Evolutionary conservation across 495 filamentous ascomycete genomes (phyloP).

Genomic region (Aspergillus haitiensis): DNA sequence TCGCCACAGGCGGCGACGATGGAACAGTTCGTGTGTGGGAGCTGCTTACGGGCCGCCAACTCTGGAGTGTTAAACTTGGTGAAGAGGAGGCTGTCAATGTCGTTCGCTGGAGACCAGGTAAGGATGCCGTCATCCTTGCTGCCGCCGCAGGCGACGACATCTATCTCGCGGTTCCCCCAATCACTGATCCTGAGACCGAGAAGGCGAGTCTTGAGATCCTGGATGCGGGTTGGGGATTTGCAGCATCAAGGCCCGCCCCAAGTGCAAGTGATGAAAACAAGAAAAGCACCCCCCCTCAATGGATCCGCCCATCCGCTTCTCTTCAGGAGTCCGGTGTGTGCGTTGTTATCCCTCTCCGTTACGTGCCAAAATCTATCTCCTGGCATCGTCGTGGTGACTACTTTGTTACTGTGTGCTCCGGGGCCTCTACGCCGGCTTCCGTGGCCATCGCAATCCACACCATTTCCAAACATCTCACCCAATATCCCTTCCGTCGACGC

Average conservation of each 20-base stretch:
- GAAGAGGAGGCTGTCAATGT: constrained; percentile 81
- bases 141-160: constrained; percentile 82
- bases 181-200: constrained; percentile 70
- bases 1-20: constrained; percentile 93
- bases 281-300: constrained; percentile 75
- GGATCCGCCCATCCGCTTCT: constrained; percentile 73
- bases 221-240: constrained; percentile 87
- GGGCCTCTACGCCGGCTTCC: constrained; percentile 60
- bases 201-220: constrained; percentile 70
- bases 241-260: constrained; percentile 63
- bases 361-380: constrained; percentile 81
- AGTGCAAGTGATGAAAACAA: constrained; percentile 58
- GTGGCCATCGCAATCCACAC: constrained; percentile 92
- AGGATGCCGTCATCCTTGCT: constrained; percentile 76
- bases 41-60: constrained; percentile 77
- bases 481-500: constrained; percentile 80
- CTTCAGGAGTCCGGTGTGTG: constrained; percentile 76
- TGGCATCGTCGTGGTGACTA: constrained; percentile 97
- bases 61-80: constrained; percentile 79
- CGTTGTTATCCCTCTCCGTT: constrained; percentile 74
- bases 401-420: constrained; percentile 86
- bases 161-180: constrained; percentile 76
- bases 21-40: constrained; percentile 93
- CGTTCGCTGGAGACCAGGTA: constrained; percentile 86
- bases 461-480: constrained; percentile 88